These are phyloP conservation scores for Papiliotrema terrestris DNA, from an alignment of 1,284 basidiomycete species.

Conservation along the genomic window DNA sequence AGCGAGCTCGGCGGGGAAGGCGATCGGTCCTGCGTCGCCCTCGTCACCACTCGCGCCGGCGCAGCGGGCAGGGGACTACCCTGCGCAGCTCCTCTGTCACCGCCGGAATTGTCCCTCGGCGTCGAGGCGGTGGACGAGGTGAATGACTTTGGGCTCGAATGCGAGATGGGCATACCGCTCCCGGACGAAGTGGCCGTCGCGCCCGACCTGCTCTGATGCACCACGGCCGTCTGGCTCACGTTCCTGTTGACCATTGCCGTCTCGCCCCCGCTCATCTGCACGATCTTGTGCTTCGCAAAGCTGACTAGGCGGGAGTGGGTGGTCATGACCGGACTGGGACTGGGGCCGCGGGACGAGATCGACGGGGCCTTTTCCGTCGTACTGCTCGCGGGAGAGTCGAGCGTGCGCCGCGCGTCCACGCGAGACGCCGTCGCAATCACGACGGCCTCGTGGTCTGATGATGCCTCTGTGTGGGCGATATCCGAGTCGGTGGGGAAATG, in stretches of 20 bases:
- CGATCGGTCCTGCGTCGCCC: conserved; percentile 34
- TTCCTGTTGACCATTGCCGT: conserved; percentile 51
- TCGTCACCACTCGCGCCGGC: no score
- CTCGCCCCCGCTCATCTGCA: conserved; percentile 49
- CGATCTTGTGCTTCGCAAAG: conserved; percentile 65
- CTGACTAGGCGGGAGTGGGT: conserved; percentile 57
- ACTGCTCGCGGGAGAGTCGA: conserved; percentile 16
- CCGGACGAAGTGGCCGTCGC: neutral
- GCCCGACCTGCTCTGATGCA: conserved; percentile 39
- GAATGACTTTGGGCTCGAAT: no score
- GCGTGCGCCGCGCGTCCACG: conserved; percentile 32
- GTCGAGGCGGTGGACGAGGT: no score
- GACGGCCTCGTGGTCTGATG: conserved; percentile 14
- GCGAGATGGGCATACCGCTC: neutral
- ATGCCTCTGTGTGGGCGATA: conserved; percentile 20
- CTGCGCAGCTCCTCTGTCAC: no score
- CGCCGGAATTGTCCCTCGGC: no score
- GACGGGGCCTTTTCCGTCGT: conserved; percentile 13
- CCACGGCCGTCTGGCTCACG: conserved; percentile 62
- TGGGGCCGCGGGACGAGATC: neutral
- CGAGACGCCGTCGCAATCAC: conserved; percentile 28
- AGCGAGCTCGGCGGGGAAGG: conserved; percentile 36
- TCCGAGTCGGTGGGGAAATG: conserved; percentile 35
- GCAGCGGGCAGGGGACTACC: no score
- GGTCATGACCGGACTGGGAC: conserved; percentile 15